Percentiles rank a stretch among this genome's conserved stretches.
Conservation (phyloP, 495 filamentous ascomycete species). For the Annulohypoxylon stygium region DNA sequence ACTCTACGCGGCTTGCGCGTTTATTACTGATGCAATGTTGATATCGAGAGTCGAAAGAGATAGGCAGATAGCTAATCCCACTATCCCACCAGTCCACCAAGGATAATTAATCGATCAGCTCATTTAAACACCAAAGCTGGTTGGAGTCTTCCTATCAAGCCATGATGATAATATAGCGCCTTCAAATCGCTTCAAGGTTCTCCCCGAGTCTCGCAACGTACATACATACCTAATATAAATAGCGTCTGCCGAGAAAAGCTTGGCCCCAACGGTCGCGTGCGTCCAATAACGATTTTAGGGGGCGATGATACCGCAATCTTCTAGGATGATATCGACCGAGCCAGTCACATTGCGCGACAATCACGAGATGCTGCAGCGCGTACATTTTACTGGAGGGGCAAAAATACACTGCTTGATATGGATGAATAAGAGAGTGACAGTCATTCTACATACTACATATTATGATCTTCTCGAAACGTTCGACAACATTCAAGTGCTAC, state of each 20-base stretch:
- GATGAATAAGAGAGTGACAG: conserved; percentile 23
- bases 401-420: conserved; percentile 36
- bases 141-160: conserved; percentile 38
- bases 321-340: conserved; percentile 46
- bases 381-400: conserved; percentile 27
- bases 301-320: conserved; percentile 43
- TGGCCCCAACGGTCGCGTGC: conserved; percentile 46
- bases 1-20: conserved; percentile 44
- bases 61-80: conserved; percentile 31
- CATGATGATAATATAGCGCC: conserved; percentile 7
- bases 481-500: conserved; percentile 22
- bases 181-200: neutral
- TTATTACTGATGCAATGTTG: conserved; percentile 30
- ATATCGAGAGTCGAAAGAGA: conserved; percentile 29
- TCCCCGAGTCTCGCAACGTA: conserved; percentile 22
- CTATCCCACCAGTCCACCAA: neutral
- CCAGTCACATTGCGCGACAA: conserved; percentile 48
- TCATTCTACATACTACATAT: neutral
- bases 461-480: conserved; percentile 34
- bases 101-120: conserved; percentile 38
- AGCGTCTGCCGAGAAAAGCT: conserved; percentile 46
- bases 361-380: conserved; percentile 39
- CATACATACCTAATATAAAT: conserved; percentile 24
- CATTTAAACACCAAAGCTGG: neutral
- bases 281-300: conserved; percentile 35